These are phyloP conservation scores for Yamadazyma laniorum DNA, from an alignment of 805 yeast genomes.

Conservation along the genomic window DNA sequence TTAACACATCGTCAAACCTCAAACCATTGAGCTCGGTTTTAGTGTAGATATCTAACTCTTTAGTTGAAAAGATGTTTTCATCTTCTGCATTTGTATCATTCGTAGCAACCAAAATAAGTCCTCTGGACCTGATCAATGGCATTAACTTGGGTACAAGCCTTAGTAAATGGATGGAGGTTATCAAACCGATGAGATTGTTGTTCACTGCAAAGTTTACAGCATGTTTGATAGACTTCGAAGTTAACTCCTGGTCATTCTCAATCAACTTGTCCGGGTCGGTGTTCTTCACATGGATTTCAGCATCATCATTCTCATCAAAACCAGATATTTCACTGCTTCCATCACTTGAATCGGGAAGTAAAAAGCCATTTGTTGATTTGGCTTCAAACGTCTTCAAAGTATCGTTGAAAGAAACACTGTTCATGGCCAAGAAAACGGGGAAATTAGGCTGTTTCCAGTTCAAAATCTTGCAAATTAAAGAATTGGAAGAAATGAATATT, in stretches of 20 bases:
- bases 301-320: conserved; percentile 19
- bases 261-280: conserved; percentile 17
- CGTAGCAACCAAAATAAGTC: conserved; percentile 78
- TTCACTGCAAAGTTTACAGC: conserved; percentile 76
- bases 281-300: conserved; percentile 11
- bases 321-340: conserved; percentile 13
- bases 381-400: conserved; percentile 32
- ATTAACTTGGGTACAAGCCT: conserved; percentile 72
- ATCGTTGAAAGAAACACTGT: conserved; percentile 49
- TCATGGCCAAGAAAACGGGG: conserved; percentile 86
- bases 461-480: conserved; percentile 85
- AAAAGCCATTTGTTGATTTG: conserved; percentile 40
- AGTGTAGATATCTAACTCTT: conserved; percentile 36
- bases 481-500: conserved; percentile 81
- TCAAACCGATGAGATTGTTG: conserved; percentile 83
- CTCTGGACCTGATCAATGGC: conserved; percentile 72
- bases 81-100: conserved; percentile 34
- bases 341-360: conserved; percentile 17
- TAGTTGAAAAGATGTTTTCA: conserved; percentile 19
- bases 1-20: conserved; percentile 59
- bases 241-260: conserved; percentile 35
- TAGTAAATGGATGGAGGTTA: conserved; percentile 69
- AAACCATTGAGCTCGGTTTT: conserved; percentile 63
- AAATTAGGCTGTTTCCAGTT: conserved; percentile 99
- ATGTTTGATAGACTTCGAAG: conserved; percentile 71